These are phyloP conservation scores for Sistotremastrum suecicum DNA, from an alignment of 768 basidiomycete species.

Conservation along the genomic window DNA sequence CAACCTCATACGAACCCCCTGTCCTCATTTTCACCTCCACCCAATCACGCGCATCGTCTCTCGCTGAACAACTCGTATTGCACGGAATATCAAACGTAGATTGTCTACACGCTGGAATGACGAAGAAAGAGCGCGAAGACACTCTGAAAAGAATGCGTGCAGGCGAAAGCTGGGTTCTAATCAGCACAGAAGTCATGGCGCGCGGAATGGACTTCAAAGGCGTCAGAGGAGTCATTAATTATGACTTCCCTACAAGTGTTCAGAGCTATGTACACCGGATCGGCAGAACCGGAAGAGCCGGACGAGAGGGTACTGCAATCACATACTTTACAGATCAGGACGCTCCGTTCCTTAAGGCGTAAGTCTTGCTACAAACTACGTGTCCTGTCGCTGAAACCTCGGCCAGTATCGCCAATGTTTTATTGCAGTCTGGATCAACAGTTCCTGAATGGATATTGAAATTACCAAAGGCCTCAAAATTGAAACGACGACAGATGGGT, in stretches of 20 bases:
- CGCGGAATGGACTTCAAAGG: conserved; percentile 98
- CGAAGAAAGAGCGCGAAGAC: conserved; percentile 76
- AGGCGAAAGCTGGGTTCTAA: conserved; percentile 89
- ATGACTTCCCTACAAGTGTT: conserved; percentile 90
- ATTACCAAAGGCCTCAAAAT: conserved; percentile 84
- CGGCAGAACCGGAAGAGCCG: conserved; percentile 90
- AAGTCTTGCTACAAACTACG: conserved; percentile 13
- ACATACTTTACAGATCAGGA: conserved; percentile 96
- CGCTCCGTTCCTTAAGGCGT: conserved; percentile 84
- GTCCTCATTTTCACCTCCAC: conserved; percentile 84
- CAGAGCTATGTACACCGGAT: conserved; percentile 96
- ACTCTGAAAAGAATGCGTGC: conserved; percentile 71
- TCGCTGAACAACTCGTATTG: conserved; percentile 69
- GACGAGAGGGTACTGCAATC: conserved; percentile 80
- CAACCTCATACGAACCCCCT: conserved; percentile 78
- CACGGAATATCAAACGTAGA: conserved; percentile 73
- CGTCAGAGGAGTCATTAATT: conserved; percentile 87
- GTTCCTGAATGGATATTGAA: conserved; percentile 95
- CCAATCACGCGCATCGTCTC: conserved; percentile 70
- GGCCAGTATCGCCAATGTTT: conserved; percentile 84
- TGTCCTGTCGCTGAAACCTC: not conserved
- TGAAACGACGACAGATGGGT: conserved; percentile 76
- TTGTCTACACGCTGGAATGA: conserved; percentile 83
- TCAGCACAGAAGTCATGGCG: conserved; percentile 95
- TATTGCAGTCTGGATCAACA: conserved; percentile 77